Percentiles rank a stretch among this genome's conserved stretches.
Evolutionary conservation across 306 rosid species (phyloP).

Genomic region (Cajanus cajan): DNA sequence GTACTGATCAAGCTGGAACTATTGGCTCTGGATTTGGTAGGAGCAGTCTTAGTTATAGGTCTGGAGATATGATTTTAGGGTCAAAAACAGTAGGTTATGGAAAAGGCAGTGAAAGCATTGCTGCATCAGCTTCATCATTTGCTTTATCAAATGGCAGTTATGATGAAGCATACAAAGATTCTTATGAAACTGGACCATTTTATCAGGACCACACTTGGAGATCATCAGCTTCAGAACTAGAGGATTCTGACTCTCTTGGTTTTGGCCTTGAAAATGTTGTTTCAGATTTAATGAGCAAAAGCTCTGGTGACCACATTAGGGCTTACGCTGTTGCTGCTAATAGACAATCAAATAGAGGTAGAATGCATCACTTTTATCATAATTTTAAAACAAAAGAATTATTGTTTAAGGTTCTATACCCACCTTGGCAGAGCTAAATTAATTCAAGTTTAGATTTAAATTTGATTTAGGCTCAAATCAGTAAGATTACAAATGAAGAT

Average conservation of each 20-base stretch:
- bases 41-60: conserved; percentile 49
- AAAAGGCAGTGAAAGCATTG: conserved; percentile 46
- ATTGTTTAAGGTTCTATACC: not conserved
- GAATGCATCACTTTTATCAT: not conserved
- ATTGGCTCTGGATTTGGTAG: conserved; percentile 50
- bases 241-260: conserved; percentile 60
- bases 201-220: conserved; percentile 57
- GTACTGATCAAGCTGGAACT: conserved; percentile 48
- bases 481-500: not conserved
- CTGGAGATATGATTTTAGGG: conserved; percentile 47
- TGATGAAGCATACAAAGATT: conserved; percentile 38
- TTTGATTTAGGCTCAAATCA: conserved; percentile 4
- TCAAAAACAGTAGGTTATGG: conserved; percentile 61
- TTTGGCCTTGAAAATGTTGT: conserved; percentile 68
- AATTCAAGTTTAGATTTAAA: not conserved
- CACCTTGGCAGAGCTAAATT: conserved; percentile 6
- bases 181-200: conserved; percentile 42
- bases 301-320: conserved; percentile 63
- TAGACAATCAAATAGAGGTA: conserved; percentile 82
- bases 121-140: conserved; percentile 42
- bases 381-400: not conserved
- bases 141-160: conserved; percentile 47
- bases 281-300: conserved; percentile 69
- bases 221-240: conserved; percentile 59
- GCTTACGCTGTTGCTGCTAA: conserved; percentile 58